These are phyloP conservation scores for Fusarium zealandicum DNA, from an alignment of 2,329 filamentous ascomycete genomes.

Conservation along the genomic window DNA sequence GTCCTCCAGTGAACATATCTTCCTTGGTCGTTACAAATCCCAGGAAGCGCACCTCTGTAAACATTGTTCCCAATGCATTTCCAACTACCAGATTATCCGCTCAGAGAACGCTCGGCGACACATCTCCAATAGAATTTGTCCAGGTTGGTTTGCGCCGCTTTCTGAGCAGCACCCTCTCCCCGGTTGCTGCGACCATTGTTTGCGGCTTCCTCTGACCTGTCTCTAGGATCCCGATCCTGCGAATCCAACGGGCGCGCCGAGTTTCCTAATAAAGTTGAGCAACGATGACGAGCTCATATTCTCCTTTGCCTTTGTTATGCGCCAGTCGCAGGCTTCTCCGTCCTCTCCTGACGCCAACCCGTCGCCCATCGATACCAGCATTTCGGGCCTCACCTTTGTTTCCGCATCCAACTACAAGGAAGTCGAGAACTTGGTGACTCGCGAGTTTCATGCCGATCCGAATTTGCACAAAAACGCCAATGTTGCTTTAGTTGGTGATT, in stretches of 20 bases:
- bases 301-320: slow-evolving; percentile 87
- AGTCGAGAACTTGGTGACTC: slow-evolving; percentile 90
- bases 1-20: slow-evolving; percentile 78
- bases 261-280: slow-evolving; percentile 83
- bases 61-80: slow-evolving; percentile 83
- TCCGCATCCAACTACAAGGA: slow-evolving; percentile 87
- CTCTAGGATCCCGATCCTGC: slow-evolving; percentile 77
- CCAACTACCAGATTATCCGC: slow-evolving; percentile 81
- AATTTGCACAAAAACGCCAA: slow-evolving; percentile 98
- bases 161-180: slow-evolving; percentile 5
- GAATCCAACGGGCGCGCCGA: slow-evolving; percentile 59
- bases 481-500: slow-evolving; percentile 94
- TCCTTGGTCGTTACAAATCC: slow-evolving; percentile 83
- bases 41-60: slow-evolving; percentile 77
- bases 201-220: slow-evolving; percentile 26
- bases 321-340: slow-evolving; percentile 57
- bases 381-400: slow-evolving; percentile 91
- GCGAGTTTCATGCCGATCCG: slow-evolving; percentile 95
- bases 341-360: slow-evolving; percentile 59
- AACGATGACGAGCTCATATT: slow-evolving; percentile 95
- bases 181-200: slow-evolving; percentile 29
- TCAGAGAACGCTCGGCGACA: slow-evolving; percentile 76
- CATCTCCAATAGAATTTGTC: slow-evolving; percentile 83
- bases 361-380: slow-evolving; percentile 70
- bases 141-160: slow-evolving; percentile 68